Evolutionary conservation across 1,284 basidiomycete species (phyloP).

Genomic region (Puccinia horiana): DNA sequence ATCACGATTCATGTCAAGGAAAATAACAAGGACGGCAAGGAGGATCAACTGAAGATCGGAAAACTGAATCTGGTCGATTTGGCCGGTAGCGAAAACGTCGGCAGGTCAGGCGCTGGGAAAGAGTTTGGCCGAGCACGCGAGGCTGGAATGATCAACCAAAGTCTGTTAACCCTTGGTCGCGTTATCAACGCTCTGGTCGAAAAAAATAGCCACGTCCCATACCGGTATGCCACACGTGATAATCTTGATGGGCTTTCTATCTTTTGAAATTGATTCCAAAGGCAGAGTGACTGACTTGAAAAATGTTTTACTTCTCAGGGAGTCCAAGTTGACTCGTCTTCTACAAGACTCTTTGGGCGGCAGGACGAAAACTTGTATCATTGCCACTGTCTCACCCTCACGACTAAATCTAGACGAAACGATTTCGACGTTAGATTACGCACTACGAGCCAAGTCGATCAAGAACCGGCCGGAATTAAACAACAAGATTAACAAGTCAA

Average conservation of each 20-base stretch:
- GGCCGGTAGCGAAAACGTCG: constrained; percentile 97
- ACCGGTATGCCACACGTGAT: constrained; percentile 64
- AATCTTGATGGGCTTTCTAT: not conserved
- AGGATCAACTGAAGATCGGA: constrained; percentile 87
- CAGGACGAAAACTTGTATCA: constrained; percentile 94
- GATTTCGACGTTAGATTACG: constrained; percentile 95
- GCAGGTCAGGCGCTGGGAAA: constrained; percentile 76
- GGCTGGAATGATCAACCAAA: constrained; percentile 99
- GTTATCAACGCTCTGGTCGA: constrained; percentile 98
- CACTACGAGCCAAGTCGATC: constrained; percentile 91
- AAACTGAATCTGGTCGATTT: constrained; percentile 97
- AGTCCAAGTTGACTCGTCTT: constrained; percentile 86
- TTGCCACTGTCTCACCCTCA: constrained; percentile 91
- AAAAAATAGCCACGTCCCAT: constrained; percentile 83
- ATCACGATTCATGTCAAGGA: constrained; percentile 93
- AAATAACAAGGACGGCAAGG: constrained; percentile 66
- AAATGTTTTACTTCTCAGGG: constrained; percentile 52
- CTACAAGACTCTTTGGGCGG: constrained; percentile 99
- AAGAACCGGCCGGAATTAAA: constrained; percentile 94
- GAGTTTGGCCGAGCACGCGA: constrained; percentile 93
- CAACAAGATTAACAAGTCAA: constrained; percentile 86
- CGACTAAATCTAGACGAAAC: constrained; percentile 95
- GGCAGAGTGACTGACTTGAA: not conserved
- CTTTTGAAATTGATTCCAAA: not conserved
- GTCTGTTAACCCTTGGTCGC: constrained; percentile 87